Percentiles rank a stretch among this genome's conserved stretches.
Conservation (phyloP, 768 basidiomycete species). For the Boletus subparvulus region DNA sequence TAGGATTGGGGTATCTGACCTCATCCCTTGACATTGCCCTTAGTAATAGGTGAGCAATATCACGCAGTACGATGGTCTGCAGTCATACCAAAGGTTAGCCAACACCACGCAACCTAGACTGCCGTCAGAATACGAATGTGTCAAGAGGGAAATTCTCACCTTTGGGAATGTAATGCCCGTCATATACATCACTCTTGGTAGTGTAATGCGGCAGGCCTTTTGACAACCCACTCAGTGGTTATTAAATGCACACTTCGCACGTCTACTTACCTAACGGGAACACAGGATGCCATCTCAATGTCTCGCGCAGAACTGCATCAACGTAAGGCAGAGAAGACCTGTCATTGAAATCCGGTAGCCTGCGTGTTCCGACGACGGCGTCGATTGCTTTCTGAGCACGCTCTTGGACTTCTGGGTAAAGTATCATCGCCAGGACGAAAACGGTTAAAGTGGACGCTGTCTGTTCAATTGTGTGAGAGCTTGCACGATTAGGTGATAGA, state of each 20-base stretch:
- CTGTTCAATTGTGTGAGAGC: constrained; percentile 12
- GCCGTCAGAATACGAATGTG: constrained; percentile 11
- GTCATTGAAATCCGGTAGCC: constrained; percentile 32
- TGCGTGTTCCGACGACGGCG: constrained; percentile 25
- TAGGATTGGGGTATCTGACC: constrained; percentile 24
- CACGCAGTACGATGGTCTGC: neutral
- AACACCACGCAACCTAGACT: constrained; percentile 29
- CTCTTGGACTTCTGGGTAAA: constrained; percentile 34
- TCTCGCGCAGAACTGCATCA: constrained; percentile 36
- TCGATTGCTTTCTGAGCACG: constrained; percentile 37
- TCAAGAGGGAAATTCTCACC: constrained; percentile 9
- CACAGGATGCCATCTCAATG: constrained; percentile 34
- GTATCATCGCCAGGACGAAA: constrained; percentile 37
- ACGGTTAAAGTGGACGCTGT: constrained; percentile 33
- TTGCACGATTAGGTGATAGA: neutral
- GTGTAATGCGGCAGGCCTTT: constrained; percentile 33
- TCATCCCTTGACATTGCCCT: constrained; percentile 34
- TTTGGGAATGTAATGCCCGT: constrained; percentile 27
- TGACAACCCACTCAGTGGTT: neutral
- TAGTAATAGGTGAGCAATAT: constrained; percentile 5
- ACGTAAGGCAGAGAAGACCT: constrained; percentile 31
- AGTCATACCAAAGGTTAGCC: constrained; percentile 30
- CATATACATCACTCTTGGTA: constrained; percentile 24
- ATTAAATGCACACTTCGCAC: neutral
- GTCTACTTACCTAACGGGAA: constrained; percentile 29